Evolutionary conservation across 176 grass and related monocot species (phyloP).

Genomic region (Tuctoria greenei): DNA sequence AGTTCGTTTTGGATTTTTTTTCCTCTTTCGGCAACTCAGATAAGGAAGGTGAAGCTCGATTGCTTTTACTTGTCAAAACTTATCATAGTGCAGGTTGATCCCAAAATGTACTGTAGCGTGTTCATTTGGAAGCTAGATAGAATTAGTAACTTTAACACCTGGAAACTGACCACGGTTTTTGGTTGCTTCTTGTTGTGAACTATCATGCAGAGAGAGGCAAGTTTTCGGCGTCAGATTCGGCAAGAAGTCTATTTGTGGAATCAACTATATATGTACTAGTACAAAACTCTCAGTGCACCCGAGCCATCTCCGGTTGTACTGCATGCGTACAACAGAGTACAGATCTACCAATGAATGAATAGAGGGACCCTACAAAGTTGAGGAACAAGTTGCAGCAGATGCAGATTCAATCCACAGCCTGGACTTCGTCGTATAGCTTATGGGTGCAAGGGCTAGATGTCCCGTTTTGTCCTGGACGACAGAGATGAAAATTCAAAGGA

Average conservation of each 20-base stretch:
- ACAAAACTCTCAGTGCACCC: not conserved
- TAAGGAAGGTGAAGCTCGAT: not conserved
- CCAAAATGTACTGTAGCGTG: not conserved
- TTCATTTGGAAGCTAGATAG: not conserved
- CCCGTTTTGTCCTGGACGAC: not conserved
- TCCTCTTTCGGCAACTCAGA: not conserved
- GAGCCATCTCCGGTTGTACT: not conserved
- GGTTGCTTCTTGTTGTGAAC: not conserved
- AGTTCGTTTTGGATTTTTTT: not conserved
- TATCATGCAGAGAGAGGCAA: not conserved
- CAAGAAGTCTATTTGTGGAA: not conserved
- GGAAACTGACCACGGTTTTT: not conserved
- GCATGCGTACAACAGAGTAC: not conserved
- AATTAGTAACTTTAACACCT: not conserved
- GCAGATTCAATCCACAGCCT: conserved; percentile 6
- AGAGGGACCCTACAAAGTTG: not conserved
- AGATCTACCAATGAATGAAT: not conserved
- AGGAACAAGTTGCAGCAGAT: not conserved
- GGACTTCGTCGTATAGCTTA: conserved; percentile 4
- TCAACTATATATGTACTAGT: too few relatives aligned
- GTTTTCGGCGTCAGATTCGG: not conserved
- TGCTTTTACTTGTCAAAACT: not conserved
- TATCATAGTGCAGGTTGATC: not conserved
- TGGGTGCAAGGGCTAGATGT: not conserved
- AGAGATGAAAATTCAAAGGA: not conserved